Base-by-base conservation (phyloP, 805 yeast genomes). In the Scheffersomyces stipitis region DNA sequence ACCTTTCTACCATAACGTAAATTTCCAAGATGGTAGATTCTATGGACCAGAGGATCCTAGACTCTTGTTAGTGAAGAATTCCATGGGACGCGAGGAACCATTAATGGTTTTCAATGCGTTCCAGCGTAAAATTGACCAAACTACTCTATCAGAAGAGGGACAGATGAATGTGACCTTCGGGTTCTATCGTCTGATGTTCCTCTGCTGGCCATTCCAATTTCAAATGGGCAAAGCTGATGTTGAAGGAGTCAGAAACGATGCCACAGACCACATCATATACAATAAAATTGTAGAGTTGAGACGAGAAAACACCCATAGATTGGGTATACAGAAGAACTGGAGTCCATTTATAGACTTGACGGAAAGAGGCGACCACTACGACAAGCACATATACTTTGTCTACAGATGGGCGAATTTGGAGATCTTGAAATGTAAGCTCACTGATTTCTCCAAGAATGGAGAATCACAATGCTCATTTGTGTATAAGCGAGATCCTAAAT, bases 11-110 rank as follows among this genome's bases (percentile, higher is more conserved):
- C 44, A 43, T 31, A 38, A 45, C 24, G 5, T 34, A 6, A 22
- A 30, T 14, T 22, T 40, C 30, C 38, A 34, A 26, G 38, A 41
- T 26, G 38, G 36, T 17, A 48, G 47, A 29, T 48, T 35, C 26
- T 44, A 46, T 27, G 64, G 64, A 1, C 61, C 64, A 2, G 63
- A 59, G 30, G 63, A 59, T 34, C 56, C 64, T 2, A 43, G 63
- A 14, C 39, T 58, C 3, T 16, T 59, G 1, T 38, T 54, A 3
- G 49, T 52, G 10, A 42, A 39, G 13, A 58, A 58, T 33, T 42
- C 46, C 15, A 34, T 36, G 14, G 63, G 63, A 5, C 38, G 45
- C 34, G 57, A 52, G 17, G 66, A 60, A 41, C 66, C 66, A 6
- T 33, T 58, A 27, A 42, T 60, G 15, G 49, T 57, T 1, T 60